Evolutionary conservation across 2,329 filamentous ascomycete genomes (phyloP), one percentile per base, ranked within the genome.

Genomic region (Monilinia polystroma): DNA sequence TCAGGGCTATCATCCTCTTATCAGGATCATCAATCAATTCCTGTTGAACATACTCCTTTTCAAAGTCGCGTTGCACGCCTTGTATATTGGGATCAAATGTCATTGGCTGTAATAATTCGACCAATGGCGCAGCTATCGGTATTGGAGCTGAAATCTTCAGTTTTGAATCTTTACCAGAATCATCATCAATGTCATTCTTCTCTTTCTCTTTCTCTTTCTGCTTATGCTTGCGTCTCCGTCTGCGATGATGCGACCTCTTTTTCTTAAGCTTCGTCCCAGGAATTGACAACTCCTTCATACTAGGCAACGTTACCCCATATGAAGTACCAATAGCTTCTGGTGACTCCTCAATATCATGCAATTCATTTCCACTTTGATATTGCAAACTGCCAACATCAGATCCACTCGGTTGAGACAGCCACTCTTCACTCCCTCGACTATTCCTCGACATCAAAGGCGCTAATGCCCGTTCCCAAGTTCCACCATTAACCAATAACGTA

Each of bases 381-480:
- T 70, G 66, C 12, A 66, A 67, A 54, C 70, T 73, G 11, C 71
- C 71, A 41, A 67, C 68, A 41, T 74, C 73, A 8, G 73, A 74
- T 35, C 71, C 69, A 56, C 73, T 75, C 72, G 79, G 69, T 76
- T 81, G 73, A 75, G 74, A 74, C 38, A 71, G 57, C 75, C 75
- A 77, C 47, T 80, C 69, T 73, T 78, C 69, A 80, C 76, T 74
- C 73, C 63, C 77, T 26, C 47, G 38, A 75, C 76, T 76, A 59
- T 74, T 81, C 74, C 74, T 71, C 35, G 49, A 58, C 32, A 84
- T 86, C 66, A 96, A 80, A 1, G 90, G 90, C 51, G 87, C 85
- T n/a, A 96, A 83, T 0, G 91, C 92, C 41, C 93, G 89, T 67
- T 95, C 90, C 92, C 92, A 96, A 67, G 82, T 89, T 38, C 90